Base-by-base conservation (phyloP, 176 grass and related monocot genomes). In the Stipa capillata region DNA sequence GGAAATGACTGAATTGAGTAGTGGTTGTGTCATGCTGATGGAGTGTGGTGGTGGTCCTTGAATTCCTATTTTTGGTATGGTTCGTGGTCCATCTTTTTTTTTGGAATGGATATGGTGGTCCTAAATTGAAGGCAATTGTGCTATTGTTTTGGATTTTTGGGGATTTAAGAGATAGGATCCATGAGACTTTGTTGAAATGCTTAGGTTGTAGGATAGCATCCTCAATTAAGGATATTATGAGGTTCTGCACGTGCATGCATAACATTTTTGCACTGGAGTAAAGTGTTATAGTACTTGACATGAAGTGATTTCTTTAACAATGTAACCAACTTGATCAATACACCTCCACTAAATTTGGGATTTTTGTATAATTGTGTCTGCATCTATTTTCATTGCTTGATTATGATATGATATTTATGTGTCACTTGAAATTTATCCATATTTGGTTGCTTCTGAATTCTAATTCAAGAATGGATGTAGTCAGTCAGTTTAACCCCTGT, bases 1-100 rank as follows among this genome's bases (percentile, higher is more conserved):
- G 63, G 47, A 2, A 18, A 47, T 64, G 27, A 15, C 43, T 23
- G 64, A 42, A 63, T 34, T 36, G 72, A 60, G 73, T 44, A 83
- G 80, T 88, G 23, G 80, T 88, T 88, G 66, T 49, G 71, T 83
- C 86, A 79, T 78, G 57, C 86, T 77, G 65, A 72, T 83, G 65
- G 80, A 55, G 75, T 42, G 80, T 65, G 55, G 45, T 60, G 73
- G 51, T 85, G 84, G 86, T 88, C 86, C 86, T 73, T 49, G 65
- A 77, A 57, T 72, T 69, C 41, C 65, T 64, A 79, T 40, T 79
- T 64, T 72, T 78, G 73, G 53, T 72, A 31, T 56, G 65, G 27
- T 36, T 15, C 2, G 66, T 88, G 80, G 80, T 65, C 80, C 85
- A 72, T 83, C 56, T 73, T 78, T 78, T 82, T 77, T 70, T 82